A percentile compares a stretch with the other conserved stretches of the same genome.
These are phyloP conservation scores for Populus davidiana DNA, from an alignment of 345 rosid species.

Conservation along the genomic window DNA sequence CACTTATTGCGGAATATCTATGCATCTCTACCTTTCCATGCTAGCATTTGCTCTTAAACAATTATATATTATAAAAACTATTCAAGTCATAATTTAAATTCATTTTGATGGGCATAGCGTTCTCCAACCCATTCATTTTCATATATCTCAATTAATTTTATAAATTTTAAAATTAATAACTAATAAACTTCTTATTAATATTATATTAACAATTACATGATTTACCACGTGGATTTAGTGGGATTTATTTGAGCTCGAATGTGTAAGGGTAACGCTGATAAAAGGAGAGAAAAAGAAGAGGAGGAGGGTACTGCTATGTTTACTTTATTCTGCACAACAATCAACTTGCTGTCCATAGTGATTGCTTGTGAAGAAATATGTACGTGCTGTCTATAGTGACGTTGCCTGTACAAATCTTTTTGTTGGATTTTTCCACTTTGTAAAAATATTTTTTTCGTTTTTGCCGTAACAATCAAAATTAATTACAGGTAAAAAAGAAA, in stretches of 20 bases:
- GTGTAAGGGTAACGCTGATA: background rate
- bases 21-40: constrained; percentile 2
- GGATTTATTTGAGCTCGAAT: background rate
- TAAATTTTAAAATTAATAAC: too few species aligned
- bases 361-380: background rate
- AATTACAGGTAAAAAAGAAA: background rate
- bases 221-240: too few species aligned
- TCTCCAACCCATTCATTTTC: background rate
- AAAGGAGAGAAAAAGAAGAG: too few species aligned
- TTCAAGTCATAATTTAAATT: background rate
- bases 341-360: background rate
- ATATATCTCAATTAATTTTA: too few species aligned
- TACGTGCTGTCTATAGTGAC: background rate
- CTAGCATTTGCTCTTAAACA: background rate
- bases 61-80: background rate
- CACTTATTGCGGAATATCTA: constrained; percentile 29
- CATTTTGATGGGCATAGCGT: background rate
- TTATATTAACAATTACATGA: too few species aligned
- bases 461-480: background rate
- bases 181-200: too few species aligned
- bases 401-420: background rate
- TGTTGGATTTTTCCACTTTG: too few species aligned
- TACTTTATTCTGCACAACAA: background rate
- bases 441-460: too few species aligned
- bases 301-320: background rate